These are phyloP conservation scores for Xylariales sp. DNA, from an alignment of 2,329 filamentous ascomycete genomes.

Conservation along the genomic window DNA sequence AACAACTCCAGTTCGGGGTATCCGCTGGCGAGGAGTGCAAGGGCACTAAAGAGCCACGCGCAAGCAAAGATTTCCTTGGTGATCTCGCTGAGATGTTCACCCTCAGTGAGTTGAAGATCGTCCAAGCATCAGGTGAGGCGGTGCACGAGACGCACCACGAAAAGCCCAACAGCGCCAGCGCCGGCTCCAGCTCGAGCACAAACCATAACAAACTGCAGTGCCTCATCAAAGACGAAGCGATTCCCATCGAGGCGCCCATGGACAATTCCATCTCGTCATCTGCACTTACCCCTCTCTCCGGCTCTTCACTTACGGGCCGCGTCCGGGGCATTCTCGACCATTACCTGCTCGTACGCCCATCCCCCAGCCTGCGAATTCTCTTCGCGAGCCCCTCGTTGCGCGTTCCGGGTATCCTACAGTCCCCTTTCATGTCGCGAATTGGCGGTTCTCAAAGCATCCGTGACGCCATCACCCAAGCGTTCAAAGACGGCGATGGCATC, in stretches of 20 bases:
- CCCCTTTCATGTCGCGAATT: conserved; percentile 65
- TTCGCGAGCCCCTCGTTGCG: conserved; percentile 76
- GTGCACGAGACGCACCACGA: conserved; percentile 66
- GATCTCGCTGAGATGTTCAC: conserved; percentile 78
- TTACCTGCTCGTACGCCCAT: conserved; percentile 74
- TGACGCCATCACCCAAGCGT: conserved; percentile 65
- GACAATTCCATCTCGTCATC: conserved; percentile 27
- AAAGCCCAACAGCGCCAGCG: conserved; percentile 57
- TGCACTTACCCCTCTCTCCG: conserved; percentile 25
- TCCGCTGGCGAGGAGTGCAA: not conserved
- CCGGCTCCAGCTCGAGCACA: conserved; percentile 48
- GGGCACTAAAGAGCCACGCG: conserved; percentile 23
- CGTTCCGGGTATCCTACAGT: conserved; percentile 74
- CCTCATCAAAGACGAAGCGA: conserved; percentile 55
- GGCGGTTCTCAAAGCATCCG: conserved; percentile 61
- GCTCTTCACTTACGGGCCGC: conserved; percentile 46
- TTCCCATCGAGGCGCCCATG: conserved; percentile 23
- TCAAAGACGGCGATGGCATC: conserved; percentile 75
- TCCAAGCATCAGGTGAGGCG: conserved; percentile 71
- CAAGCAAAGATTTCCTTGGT: conserved; percentile 61
- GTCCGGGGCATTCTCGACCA: conserved; percentile 62
- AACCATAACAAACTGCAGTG: conserved; percentile 55
- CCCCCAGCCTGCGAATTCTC: conserved; percentile 73
- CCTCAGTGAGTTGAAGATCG: conserved; percentile 71
- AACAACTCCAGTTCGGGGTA: conserved; percentile 7